Evolutionary conservation across 352 stramenopile genomes (phyloP).

Genomic region (Pythium angustatum): DNA sequence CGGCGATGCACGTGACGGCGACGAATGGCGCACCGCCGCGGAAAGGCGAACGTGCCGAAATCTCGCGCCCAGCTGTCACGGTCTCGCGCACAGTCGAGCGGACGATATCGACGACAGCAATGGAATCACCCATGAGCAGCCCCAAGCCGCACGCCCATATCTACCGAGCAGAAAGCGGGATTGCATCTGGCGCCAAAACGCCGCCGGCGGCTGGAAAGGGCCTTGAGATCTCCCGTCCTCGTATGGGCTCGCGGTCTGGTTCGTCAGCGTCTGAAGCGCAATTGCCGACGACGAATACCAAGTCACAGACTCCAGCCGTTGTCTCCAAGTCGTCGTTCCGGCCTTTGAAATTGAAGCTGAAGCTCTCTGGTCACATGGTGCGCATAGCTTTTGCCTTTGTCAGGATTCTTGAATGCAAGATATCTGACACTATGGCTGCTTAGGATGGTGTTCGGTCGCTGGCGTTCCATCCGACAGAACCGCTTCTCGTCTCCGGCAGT

Average conservation of each 20-base stretch:
- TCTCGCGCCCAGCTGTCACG: constrained; percentile 45
- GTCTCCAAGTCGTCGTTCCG: constrained; percentile 67
- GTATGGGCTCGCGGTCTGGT: constrained; percentile 63
- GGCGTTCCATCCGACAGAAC: constrained; percentile 81
- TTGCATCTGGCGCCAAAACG: constrained; percentile 41
- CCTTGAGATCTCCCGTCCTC: constrained; percentile 76
- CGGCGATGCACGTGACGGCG: constrained; percentile 30
- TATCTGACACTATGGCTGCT: background rate
- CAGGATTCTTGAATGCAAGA: background rate
- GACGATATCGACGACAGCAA: constrained; percentile 46
- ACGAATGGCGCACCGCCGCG: constrained; percentile 20
- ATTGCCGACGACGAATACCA: constrained; percentile 34
- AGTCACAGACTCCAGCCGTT: constrained; percentile 46
- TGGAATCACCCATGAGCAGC: constrained; percentile 34
- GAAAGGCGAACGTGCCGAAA: constrained; percentile 34
- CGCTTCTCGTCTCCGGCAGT: constrained; percentile 78
- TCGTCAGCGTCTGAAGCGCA: constrained; percentile 2
- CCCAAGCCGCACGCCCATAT: constrained; percentile 41
- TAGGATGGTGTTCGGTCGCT: constrained; percentile 80
- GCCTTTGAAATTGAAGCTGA: constrained; percentile 84
- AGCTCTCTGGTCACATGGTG: constrained; percentile 84
- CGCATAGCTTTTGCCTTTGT: background rate
- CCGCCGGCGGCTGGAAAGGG: constrained; percentile 45
- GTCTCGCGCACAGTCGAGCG: constrained; percentile 59
- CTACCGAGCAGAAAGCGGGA: constrained; percentile 60